phyloP scores from a whole-genome alignment of 768 basidiomycete species.

The Flagelloscypha sp. region DNA sequence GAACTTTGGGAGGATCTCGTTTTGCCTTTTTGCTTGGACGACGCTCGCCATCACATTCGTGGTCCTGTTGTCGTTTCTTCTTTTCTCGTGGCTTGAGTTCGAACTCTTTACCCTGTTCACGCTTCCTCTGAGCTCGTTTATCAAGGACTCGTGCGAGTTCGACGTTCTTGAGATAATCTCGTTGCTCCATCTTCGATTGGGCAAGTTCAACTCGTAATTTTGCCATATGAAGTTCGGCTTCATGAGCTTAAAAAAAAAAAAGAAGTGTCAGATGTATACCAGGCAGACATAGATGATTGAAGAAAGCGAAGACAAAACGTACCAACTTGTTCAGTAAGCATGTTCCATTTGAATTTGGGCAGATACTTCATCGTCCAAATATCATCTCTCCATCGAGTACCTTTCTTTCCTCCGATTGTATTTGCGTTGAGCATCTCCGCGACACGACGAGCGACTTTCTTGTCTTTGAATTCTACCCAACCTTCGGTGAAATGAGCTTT shows the following conservation, averaged over 20 bases:
- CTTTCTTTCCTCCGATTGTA: conserved; percentile 90
- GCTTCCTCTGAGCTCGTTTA: conserved; percentile 66
- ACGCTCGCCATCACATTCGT: conserved; percentile 4
- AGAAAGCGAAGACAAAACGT: conserved; percentile 32
- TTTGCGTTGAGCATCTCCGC: conserved; percentile 96
- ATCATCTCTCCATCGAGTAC: conserved; percentile 87
- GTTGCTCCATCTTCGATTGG: conserved; percentile 82
- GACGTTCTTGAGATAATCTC: conserved; percentile 89
- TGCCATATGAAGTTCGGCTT: conserved; percentile 80
- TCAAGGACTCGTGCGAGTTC: conserved; percentile 83
- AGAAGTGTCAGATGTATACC: not conserved
- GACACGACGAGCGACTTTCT: conserved; percentile 79
- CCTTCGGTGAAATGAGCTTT: conserved; percentile 90
- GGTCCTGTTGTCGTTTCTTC: conserved; percentile 4
- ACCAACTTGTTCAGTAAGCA: conserved; percentile 99
- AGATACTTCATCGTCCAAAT: conserved; percentile 99
- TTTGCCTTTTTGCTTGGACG: conserved; percentile 2
- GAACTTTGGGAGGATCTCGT: not conserved
- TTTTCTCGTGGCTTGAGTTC: conserved; percentile 8
- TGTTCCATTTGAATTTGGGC: conserved; percentile 96
- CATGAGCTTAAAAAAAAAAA: conserved; percentile 57
- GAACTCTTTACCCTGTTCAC: conserved; percentile 47
- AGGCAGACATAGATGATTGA: not conserved
- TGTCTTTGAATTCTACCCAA: conserved; percentile 98
- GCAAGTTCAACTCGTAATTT: conserved; percentile 88